These are phyloP conservation scores for Taphrina betulina DNA, from an alignment of 1,139 yeast genomes.

Conservation along the genomic window DNA sequence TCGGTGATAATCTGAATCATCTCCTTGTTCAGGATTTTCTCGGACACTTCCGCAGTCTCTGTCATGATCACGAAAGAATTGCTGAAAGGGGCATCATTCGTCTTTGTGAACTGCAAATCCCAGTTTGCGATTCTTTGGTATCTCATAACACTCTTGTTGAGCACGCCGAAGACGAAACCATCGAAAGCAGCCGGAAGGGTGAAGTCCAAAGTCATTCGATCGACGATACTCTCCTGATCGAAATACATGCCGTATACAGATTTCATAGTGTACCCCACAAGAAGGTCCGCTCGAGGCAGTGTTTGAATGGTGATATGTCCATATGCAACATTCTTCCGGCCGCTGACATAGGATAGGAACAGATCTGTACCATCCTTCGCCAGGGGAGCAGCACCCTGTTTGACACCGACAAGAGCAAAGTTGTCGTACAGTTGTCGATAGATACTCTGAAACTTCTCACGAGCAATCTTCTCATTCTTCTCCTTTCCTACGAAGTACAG, in stretches of 20 bases:
- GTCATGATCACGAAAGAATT: slow-evolving; percentile 74
- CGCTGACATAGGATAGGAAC: slow-evolving; percentile 80
- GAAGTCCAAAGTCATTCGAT: slow-evolving; percentile 27
- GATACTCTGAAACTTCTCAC: slow-evolving; percentile 35
- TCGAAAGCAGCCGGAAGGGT: slow-evolving; percentile 40
- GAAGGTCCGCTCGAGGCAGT: slow-evolving; percentile 76
- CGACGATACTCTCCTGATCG: slow-evolving; percentile 39
- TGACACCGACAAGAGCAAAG: slow-evolving; percentile 78
- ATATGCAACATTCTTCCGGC: slow-evolving; percentile 72
- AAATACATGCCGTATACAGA: slow-evolving; percentile 37
- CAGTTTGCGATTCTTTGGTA: slow-evolving; percentile 71
- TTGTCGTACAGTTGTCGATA: slow-evolving; percentile 56
- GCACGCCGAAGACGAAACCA: slow-evolving; percentile 78
- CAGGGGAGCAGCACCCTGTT: slow-evolving; percentile 47
- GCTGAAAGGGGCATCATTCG: slow-evolving; percentile 67
- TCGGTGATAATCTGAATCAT: slow-evolving; percentile 53
- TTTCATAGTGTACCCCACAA: slow-evolving; percentile 61
- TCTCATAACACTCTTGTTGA: slow-evolving; percentile 81
- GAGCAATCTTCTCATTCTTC: slow-evolving; percentile 36
- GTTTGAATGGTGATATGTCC: slow-evolving; percentile 62
- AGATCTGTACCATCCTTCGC: slow-evolving; percentile 69
- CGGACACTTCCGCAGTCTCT: slow-evolving; percentile 80
- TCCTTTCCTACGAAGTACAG: slow-evolving; percentile 41
- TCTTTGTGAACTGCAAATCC: slow-evolving; percentile 78
- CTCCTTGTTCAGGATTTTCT: slow-evolving; percentile 57